phyloP scores from a whole-genome alignment of 352 stramenopile genomes.

The Globisporangium carolinianum region DNA sequence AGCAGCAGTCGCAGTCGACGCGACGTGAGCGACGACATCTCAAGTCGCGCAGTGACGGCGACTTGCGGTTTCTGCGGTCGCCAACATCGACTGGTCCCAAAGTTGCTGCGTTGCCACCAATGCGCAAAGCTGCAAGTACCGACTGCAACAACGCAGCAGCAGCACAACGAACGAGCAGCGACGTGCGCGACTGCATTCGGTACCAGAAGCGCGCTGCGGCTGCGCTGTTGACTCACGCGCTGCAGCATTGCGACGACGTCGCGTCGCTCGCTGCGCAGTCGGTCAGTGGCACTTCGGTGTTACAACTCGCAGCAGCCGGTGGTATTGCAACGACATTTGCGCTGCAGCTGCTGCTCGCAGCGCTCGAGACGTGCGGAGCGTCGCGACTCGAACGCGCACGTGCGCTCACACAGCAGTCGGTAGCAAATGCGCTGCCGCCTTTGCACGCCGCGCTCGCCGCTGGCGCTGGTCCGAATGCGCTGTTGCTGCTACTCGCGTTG shows the following conservation, averaged over 20 bases:
- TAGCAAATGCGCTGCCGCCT: constrained; percentile 22
- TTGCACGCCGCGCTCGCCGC: constrained; percentile 37
- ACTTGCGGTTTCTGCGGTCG: constrained; percentile 24
- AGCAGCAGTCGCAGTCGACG: constrained; percentile 3
- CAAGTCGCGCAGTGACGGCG: constrained; percentile 46
- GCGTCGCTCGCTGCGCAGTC: not conserved
- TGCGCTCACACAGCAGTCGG: constrained; percentile 18
- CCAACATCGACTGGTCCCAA: not conserved
- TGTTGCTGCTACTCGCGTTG: constrained; percentile 26
- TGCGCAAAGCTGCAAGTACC: constrained; percentile 4
- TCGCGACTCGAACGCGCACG: constrained; percentile 12
- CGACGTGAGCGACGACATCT: constrained; percentile 21
- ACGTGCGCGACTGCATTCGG: not conserved
- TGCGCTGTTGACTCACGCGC: constrained; percentile 6
- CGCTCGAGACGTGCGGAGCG: constrained; percentile 13
- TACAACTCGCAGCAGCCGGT: constrained; percentile 30
- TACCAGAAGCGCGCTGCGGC: constrained; percentile 9
- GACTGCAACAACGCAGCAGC: not conserved
- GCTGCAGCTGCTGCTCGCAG: constrained; percentile 34
- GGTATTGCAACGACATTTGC: constrained; percentile 26
- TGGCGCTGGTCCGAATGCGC: constrained; percentile 28
- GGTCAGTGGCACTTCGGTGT: constrained; percentile 9
- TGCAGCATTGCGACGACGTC: constrained; percentile 5
- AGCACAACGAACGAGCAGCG: not conserved
- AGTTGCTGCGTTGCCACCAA: constrained; percentile 2